These are phyloP conservation scores for Leptomonas pyrrhocoris DNA, from an alignment of 208 protist genomes.

Conservation along the genomic window DNA sequence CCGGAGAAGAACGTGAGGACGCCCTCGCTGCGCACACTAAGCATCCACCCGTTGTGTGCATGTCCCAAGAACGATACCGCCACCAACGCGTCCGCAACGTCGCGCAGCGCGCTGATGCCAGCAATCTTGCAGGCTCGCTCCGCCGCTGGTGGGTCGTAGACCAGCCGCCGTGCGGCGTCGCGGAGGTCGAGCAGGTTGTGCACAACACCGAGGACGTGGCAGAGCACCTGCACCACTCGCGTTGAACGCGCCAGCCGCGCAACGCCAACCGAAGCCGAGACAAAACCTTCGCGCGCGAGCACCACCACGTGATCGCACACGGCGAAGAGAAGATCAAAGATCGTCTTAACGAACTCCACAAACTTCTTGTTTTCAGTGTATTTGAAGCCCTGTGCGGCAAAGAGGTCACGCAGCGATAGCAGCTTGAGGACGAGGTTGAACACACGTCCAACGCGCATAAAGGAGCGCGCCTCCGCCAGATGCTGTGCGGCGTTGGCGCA, in stretches of 20 bases:
- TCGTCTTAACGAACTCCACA: conserved; percentile 49
- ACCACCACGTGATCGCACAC: conserved; percentile 49
- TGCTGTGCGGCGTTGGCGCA: conserved; percentile 3
- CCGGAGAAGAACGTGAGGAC: conserved; percentile 46
- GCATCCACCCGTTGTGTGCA: conserved; percentile 5
- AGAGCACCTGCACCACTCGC: conserved; percentile 7
- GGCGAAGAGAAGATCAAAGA: conserved; percentile 48
- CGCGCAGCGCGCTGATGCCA: conserved; percentile 30
- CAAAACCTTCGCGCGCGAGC: conserved; percentile 30
- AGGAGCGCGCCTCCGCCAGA: conserved; percentile 39
- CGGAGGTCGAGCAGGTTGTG: conserved; percentile 52
- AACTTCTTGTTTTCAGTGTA: conserved; percentile 54
- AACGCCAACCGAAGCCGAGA: background rate
- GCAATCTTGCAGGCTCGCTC: conserved; percentile 27
- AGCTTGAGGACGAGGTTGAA: conserved; percentile 47
- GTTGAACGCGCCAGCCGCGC: conserved; percentile 1
- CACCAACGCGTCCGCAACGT: conserved; percentile 43
- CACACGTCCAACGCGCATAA: conserved; percentile 62
- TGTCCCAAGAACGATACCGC: conserved; percentile 26
- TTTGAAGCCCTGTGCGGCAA: conserved; percentile 41
- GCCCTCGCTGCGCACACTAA: conserved; percentile 18
- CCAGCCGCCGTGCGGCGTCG: conserved; percentile 31
- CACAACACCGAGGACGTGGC: conserved; percentile 41
- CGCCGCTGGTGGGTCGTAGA: conserved; percentile 51
- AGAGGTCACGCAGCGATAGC: conserved; percentile 28